These are phyloP conservation scores for Fusarium brevicatenulatum DNA, from an alignment of 2,329 filamentous ascomycete species.

Conservation along the genomic window DNA sequence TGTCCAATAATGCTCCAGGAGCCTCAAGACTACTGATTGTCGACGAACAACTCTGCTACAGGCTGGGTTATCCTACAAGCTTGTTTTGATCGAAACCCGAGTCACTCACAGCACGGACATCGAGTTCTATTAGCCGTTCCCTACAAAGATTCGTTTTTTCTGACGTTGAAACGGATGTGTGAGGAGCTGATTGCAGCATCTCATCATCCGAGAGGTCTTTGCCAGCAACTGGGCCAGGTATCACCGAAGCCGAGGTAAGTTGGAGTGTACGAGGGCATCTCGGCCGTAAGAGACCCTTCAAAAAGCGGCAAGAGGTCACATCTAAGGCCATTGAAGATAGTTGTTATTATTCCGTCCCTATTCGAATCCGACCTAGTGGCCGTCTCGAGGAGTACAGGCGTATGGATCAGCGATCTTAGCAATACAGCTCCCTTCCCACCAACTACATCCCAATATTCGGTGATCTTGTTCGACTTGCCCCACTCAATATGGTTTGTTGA, in stretches of 20 bases:
- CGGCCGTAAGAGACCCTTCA: neutral
- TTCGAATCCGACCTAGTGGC: too few relatives aligned
- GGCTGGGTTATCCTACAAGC: neutral
- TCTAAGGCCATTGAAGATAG: neutral
- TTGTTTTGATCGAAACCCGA: neutral
- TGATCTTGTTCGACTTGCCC: neutral
- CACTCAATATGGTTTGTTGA: too few relatives aligned
- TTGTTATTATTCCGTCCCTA: too few relatives aligned
- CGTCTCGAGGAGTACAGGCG: too few relatives aligned
- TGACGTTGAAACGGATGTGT: too few relatives aligned
- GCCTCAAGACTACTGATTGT: neutral
- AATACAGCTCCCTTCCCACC: neutral
- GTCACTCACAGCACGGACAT: rapidly evolving
- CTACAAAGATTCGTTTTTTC: too few relatives aligned
- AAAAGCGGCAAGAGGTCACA: neutral
- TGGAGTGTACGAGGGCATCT: neutral
- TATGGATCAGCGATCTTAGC: neutral
- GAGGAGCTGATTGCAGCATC: too few relatives aligned
- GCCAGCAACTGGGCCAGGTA: neutral
- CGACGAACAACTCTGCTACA: neutral
- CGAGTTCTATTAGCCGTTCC: too few relatives aligned
- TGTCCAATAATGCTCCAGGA: neutral
- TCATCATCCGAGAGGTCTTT: neutral
- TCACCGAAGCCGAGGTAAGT: neutral
- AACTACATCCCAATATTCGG: neutral